Conservation (phyloP, 345 rosid genomes). For the Lumnitzera littorea region DNA sequence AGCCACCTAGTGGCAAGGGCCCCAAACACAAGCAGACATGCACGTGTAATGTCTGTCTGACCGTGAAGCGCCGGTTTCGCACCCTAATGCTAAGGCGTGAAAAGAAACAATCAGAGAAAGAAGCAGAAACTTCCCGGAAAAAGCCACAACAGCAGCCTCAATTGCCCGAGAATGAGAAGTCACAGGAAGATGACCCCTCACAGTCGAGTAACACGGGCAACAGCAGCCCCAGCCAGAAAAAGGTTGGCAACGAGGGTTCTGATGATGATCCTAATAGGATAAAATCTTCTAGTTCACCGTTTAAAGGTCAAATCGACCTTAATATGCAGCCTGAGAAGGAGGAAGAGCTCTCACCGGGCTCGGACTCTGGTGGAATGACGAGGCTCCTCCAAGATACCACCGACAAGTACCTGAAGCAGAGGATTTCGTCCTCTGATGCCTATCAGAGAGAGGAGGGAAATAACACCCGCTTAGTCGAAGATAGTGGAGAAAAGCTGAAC, state of each 20-base stretch:
- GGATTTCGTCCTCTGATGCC: slow-evolving; percentile 20
- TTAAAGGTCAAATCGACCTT: slow-evolving; percentile 75
- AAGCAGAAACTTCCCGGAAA: slow-evolving; percentile 38
- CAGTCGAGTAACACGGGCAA: slow-evolving; percentile 34
- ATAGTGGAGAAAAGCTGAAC: too few relatives aligned
- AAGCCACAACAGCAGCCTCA: slow-evolving; percentile 28
- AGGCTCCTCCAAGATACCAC: slow-evolving; percentile 35
- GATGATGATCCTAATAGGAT: slow-evolving; percentile 37
- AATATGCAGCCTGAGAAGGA: slow-evolving; percentile 90
- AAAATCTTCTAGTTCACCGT: slow-evolving; percentile 43
- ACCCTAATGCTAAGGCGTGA: slow-evolving; percentile 62
- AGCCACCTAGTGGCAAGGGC: slow-evolving; percentile 87
- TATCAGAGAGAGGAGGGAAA: slow-evolving; percentile 15
- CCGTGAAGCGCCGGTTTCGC: slow-evolving; percentile 68
- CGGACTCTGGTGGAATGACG: slow-evolving; percentile 37
- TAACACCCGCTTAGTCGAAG: not conserved
- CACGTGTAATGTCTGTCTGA: slow-evolving; percentile 66
- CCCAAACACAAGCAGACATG: slow-evolving; percentile 81
- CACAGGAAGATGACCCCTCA: slow-evolving; percentile 30
- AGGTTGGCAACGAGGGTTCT: slow-evolving; percentile 29
- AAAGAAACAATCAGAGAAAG: slow-evolving; percentile 62
- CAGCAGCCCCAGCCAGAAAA: slow-evolving; percentile 38
- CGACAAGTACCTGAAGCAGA: slow-evolving; percentile 26
- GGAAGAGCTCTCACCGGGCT: slow-evolving; percentile 58
- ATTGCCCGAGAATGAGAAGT: slow-evolving; percentile 37